Percentiles rank a stretch among this genome's conserved stretches.
Evolutionary conservation across 2,329 filamentous ascomycete species (phyloP).

Genomic region (Pseudogymnoascus sp.): DNA sequence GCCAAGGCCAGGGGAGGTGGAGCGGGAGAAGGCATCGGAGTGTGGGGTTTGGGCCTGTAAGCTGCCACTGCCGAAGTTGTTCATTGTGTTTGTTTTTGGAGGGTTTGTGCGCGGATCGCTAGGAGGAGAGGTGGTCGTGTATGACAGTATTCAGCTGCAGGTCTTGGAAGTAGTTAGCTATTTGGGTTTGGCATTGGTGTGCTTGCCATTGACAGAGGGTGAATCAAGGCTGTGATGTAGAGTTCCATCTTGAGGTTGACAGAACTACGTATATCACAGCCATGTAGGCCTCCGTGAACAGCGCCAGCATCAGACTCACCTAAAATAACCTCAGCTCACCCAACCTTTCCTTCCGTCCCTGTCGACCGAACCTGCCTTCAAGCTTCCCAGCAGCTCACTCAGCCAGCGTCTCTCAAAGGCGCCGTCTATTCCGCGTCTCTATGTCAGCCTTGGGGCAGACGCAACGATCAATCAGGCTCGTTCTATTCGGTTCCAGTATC

Average conservation of each 20-base stretch:
- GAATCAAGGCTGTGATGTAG: background rate
- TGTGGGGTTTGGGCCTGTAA: constrained; percentile 4
- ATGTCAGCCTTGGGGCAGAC: background rate
- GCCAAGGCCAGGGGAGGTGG: constrained; percentile 69
- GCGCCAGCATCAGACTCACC: background rate
- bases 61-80: constrained; percentile 19
- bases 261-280: background rate
- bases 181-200: background rate
- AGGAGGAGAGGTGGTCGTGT: background rate
- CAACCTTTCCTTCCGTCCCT: constrained; percentile 1
- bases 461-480: background rate
- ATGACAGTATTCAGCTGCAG: background rate
- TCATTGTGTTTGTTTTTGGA: constrained; percentile 1
- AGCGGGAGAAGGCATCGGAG: constrained; percentile 65
- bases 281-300: background rate
- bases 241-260: background rate
- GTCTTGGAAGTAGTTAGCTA: background rate
- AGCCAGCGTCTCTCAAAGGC: background rate
- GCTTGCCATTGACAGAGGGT: background rate
- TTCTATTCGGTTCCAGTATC: background rate
- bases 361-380: background rate
- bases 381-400: constrained; percentile 6
- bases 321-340: constrained; percentile 1
- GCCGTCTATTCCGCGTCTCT: background rate
- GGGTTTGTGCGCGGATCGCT: background rate